Evolutionary conservation across 176 grass and related monocot species (phyloP).

Genomic region (Guadua angustifolia): DNA sequence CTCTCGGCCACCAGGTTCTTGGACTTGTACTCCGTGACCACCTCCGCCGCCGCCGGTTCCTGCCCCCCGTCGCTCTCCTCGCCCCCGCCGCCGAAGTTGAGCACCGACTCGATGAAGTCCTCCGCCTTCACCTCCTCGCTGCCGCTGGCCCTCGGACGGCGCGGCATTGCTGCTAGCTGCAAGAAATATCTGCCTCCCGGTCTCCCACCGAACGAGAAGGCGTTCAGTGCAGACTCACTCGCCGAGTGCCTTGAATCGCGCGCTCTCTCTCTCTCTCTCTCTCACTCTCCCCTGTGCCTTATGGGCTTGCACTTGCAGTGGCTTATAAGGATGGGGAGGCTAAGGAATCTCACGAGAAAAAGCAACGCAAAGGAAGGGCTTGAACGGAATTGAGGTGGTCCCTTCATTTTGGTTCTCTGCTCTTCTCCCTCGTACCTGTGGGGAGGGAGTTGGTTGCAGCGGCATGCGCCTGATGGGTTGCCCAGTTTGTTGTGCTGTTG

Average conservation of each 20-base stretch:
- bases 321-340: constrained; percentile 50
- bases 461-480: not conserved
- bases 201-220: constrained; percentile 31
- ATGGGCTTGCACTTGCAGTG: constrained; percentile 28
- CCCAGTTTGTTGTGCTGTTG: constrained; percentile 42
- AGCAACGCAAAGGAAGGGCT: constrained; percentile 30
- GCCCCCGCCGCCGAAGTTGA: constrained; percentile 38
- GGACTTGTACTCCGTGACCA: constrained; percentile 65
- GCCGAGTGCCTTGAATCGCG: not conserved
- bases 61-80: constrained; percentile 45
- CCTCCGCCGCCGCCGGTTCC: constrained; percentile 37
- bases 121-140: constrained; percentile 58
- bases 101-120: constrained; percentile 53
- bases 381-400: constrained; percentile 43
- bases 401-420: not conserved
- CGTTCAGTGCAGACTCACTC: constrained; percentile 31
- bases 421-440: constrained; percentile 1
- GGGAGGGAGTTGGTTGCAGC: constrained; percentile 31
- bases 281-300: constrained; percentile 8
- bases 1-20: constrained; percentile 93
- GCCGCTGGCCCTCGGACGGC: constrained; percentile 35
- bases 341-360: constrained; percentile 41
- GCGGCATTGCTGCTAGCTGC: constrained; percentile 44
- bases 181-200: not conserved
- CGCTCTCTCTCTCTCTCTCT: constrained; percentile 15